phyloP scores from a whole-genome alignment of 306 rosid genomes.

The Quercus bicolor region DNA sequence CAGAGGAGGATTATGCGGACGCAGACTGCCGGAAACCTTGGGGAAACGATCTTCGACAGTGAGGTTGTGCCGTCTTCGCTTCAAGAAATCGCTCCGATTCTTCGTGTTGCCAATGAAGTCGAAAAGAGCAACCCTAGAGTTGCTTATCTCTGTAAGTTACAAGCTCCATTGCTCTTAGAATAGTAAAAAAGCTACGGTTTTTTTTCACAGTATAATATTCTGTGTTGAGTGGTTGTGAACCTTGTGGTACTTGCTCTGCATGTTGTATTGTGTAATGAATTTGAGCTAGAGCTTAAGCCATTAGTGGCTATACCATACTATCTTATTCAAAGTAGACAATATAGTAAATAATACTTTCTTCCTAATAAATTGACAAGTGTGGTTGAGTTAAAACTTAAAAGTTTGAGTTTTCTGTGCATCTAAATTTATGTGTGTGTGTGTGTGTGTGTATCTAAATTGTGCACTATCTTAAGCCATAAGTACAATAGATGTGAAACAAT shows the following conservation, averaged over 20 bases:
- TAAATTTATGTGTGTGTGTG: not conserved
- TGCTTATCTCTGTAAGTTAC: slow-evolving; percentile 85
- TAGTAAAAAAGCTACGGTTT: too few species aligned
- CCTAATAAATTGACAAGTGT: too few species aligned
- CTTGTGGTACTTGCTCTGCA: not conserved
- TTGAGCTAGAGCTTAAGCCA: not conserved
- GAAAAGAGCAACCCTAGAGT: slow-evolving; percentile 91
- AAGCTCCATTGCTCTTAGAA: not conserved
- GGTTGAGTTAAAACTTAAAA: too few species aligned
- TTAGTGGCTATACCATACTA: not conserved
- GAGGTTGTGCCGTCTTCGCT: slow-evolving; percentile 98
- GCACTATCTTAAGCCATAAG: not conserved
- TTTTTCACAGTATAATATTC: too few species aligned
- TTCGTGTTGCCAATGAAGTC: slow-evolving; percentile 97
- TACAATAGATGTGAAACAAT: not conserved
- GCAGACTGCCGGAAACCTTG: slow-evolving; percentile 88
- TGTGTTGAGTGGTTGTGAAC: too few species aligned
- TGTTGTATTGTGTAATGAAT: not conserved
- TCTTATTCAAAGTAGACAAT: not conserved
- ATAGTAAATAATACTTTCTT: not conserved
- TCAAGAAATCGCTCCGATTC: slow-evolving; percentile 86
- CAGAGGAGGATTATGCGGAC: slow-evolving; percentile 85
- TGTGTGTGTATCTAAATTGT: not conserved
- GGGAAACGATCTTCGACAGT: slow-evolving; percentile 80
- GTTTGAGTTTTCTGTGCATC: too few species aligned